These are phyloP conservation scores for Amphicarpaea edgeworthii DNA, from an alignment of 306 rosid genomes.

Conservation along the genomic window DNA sequence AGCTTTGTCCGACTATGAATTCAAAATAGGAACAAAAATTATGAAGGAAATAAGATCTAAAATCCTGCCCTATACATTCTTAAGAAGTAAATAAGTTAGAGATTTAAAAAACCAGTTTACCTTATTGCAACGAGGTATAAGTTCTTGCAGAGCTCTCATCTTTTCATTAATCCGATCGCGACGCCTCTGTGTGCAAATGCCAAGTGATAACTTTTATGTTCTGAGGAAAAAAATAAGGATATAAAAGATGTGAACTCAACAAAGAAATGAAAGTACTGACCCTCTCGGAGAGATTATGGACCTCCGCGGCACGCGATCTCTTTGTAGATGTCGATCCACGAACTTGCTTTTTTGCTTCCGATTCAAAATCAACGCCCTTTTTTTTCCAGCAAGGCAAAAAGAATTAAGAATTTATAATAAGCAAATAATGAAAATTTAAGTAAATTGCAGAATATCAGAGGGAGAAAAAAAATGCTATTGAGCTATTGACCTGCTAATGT, in stretches of 20 bases:
- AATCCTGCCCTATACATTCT: slow-evolving; percentile 9
- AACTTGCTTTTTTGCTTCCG: slow-evolving; percentile 59
- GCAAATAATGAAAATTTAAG: background rate
- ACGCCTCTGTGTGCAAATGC: slow-evolving; percentile 73
- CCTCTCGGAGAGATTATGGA: slow-evolving; percentile 96
- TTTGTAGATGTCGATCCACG: slow-evolving; percentile 67
- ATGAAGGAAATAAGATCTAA: slow-evolving; percentile 37
- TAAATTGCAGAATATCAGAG: background rate
- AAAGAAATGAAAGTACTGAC: slow-evolving; percentile 49
- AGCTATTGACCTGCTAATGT: slow-evolving; percentile 1
- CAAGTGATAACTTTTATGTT: slow-evolving; percentile 30
- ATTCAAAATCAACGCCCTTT: slow-evolving; percentile 75
- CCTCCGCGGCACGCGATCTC: slow-evolving; percentile 92
- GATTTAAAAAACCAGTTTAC: slow-evolving; percentile 47
- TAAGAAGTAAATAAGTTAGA: background rate
- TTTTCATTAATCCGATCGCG: slow-evolving; percentile 97
- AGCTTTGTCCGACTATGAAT: slow-evolving; percentile 85
- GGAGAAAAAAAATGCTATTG: background rate
- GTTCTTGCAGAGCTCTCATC: slow-evolving; percentile 95
- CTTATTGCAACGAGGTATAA: slow-evolving; percentile 93
- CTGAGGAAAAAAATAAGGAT: slow-evolving; percentile 16
- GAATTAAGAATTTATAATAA: slow-evolving; percentile 23
- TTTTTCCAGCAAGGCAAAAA: slow-evolving; percentile 31
- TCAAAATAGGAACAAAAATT: slow-evolving; percentile 25
- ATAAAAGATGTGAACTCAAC: slow-evolving; percentile 17